Percentiles rank a stretch among this genome's conserved stretches.
Evolutionary conservation across 2,329 filamentous ascomycete species (phyloP).

Genomic region (Colletotrichum zoysiae): DNA sequence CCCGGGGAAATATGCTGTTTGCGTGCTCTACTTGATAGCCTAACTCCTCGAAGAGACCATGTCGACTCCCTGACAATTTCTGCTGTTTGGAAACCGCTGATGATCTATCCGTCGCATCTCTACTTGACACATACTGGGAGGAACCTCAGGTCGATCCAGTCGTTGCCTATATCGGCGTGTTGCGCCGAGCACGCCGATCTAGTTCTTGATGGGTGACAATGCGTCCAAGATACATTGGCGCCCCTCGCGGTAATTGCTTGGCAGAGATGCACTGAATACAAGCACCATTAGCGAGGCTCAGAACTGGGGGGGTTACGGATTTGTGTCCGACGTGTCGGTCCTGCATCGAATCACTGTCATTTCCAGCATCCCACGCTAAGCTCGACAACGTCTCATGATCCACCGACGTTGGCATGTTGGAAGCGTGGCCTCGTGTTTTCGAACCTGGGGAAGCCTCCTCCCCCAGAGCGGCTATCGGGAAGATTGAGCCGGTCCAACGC

Average conservation of each 20-base stretch:
- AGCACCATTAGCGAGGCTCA: neutral
- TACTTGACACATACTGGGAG: too few species aligned
- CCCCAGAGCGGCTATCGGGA: neutral
- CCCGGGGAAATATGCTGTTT: neutral
- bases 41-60: neutral
- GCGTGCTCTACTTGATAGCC: neutral
- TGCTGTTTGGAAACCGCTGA: neutral
- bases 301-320: neutral
- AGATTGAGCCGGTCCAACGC: neutral
- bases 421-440: slow-evolving; percentile 17
- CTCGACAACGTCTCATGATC: slow-evolving; percentile 23
- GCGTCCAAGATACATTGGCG: neutral
- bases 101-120: too few species aligned
- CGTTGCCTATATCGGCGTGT: neutral
- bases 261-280: neutral
- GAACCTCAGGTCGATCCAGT: neutral
- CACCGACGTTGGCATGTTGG: slow-evolving; percentile 12
- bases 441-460: slow-evolving; percentile 12
- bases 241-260: slow-evolving; percentile 10
- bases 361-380: neutral
- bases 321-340: neutral
- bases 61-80: neutral
- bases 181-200: neutral
- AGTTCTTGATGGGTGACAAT: neutral
- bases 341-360: slow-evolving; percentile 15